Base-by-base conservation (phyloP, 2,329 filamentous ascomycete genomes). In the Drechslerella stenobrocha region DNA sequence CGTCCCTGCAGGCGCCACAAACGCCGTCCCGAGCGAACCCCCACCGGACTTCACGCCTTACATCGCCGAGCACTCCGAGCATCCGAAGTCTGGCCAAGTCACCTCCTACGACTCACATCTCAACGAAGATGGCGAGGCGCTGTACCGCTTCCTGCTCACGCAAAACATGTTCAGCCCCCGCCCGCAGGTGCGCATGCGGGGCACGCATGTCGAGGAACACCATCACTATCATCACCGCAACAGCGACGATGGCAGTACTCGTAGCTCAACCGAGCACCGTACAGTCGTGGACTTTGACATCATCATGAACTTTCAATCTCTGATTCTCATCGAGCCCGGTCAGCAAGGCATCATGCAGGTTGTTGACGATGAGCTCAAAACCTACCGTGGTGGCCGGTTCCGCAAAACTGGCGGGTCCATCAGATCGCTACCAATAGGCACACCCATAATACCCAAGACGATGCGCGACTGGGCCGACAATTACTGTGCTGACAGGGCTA, bases 401-500 rank as follows among this genome's bases (percentile, higher is more conserved):
- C 78, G 80, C 59, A 80, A 77, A 3, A 51, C 24, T 77, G 75
- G 52, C 77, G 79, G 64, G 77, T 34, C 77, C 64, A 75, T 81
- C 57, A 79, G 82, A 71, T 74, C 47, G 9, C 20, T 53, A 24
- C 52, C 58, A 2, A 44, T 26, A 23, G 40, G 51, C 48, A 70
- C 56, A n/a, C 61, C 47, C 6, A 80, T 8, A 78, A 79, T 8
- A 69, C 71, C 23, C 64, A 70, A 7, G 71, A 71, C 64, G 77
- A 75, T 84, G 8, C 75, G 74, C 20, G 81, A 85, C 63, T 90
- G 87, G 87, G 89, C 86, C 72, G 82, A 86, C 61, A 80, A 81
- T 35, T 91, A 84, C 76, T 85, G 83, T 72, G 81, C 81, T 1
- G 83, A 81, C 70, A 77, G 78, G 20, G 79, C 83, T 0, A 77